Percentiles rank a stretch among this genome's conserved stretches.
Evolutionary conservation across 208 protist species (phyloP).

Genomic region (Acanthamoeba divionensis): DNA sequence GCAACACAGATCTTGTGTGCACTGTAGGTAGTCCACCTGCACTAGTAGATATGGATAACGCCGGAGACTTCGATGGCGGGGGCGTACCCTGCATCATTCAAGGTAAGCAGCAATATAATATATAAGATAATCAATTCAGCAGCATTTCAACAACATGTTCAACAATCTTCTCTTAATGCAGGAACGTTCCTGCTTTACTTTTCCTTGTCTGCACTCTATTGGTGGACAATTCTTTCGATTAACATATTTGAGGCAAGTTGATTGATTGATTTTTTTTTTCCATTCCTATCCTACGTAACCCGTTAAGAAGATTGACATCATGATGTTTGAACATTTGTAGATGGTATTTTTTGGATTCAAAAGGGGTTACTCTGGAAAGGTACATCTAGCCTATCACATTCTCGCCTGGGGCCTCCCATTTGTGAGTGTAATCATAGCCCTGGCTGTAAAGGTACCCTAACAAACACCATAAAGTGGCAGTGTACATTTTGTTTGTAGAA

Average conservation of each 20-base stretch:
- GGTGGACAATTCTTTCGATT: background rate
- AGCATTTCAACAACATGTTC: background rate
- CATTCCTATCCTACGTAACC: background rate
- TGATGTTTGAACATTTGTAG: background rate
- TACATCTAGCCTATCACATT: background rate
- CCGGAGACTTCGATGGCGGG: background rate
- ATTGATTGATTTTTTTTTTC: background rate
- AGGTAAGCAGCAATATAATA: no score
- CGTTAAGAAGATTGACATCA: no score
- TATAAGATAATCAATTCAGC: no score
- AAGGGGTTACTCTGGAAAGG: background rate
- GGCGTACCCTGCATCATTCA: conserved; percentile 5
- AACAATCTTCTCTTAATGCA: background rate
- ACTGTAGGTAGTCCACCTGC: background rate
- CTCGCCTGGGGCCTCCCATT: background rate
- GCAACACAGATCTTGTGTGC: background rate
- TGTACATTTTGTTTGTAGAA: background rate
- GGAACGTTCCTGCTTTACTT: background rate
- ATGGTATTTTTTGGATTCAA: background rate
- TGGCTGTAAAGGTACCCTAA: background rate
- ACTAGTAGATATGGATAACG: background rate
- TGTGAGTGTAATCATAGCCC: background rate
- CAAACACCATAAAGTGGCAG: no score
- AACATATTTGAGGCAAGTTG: background rate
- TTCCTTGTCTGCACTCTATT: background rate